phyloP scores from a whole-genome alignment of 345 rosid genomes.

The Lagerstroemia speciosa region DNA sequence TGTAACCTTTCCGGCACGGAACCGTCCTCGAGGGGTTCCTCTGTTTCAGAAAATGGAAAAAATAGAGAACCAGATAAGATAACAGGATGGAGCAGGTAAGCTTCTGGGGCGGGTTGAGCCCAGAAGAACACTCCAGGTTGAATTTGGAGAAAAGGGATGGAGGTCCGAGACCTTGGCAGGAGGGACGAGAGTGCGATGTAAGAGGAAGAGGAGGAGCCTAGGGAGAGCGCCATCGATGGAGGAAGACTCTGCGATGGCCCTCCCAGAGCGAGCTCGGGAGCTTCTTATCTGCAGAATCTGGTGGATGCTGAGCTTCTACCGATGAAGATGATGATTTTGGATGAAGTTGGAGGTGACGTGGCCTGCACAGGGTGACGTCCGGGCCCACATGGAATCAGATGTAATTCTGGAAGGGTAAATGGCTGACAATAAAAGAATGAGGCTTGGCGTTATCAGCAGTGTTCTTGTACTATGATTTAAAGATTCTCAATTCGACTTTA shows the following conservation, averaged over 20 bases:
- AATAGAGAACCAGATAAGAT: background rate
- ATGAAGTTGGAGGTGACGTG: slow-evolving; percentile 1
- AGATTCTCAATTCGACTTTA: no score
- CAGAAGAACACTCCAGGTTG: background rate
- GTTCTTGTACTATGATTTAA: no score
- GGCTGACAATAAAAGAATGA: no score
- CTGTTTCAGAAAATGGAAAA: slow-evolving; percentile 12
- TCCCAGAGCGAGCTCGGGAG: background rate
- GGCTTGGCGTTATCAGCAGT: no score
- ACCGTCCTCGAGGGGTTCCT: slow-evolving; percentile 8
- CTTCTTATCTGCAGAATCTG: slow-evolving; percentile 5
- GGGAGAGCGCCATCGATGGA: slow-evolving; percentile 9
- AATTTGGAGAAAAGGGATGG: background rate
- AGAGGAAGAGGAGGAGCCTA: slow-evolving; percentile 4
- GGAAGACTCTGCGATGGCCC: background rate
- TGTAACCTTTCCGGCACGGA: slow-evolving; percentile 4
- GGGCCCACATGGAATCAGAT: background rate
- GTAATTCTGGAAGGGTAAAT: no score
- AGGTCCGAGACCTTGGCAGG: background rate
- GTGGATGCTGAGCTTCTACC: background rate
- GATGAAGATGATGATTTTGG: background rate
- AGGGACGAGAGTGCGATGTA: slow-evolving; percentile 3
- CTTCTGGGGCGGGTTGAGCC: background rate
- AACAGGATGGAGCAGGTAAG: background rate
- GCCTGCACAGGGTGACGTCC: background rate